Evolutionary conservation across 495 filamentous ascomycete genomes (phyloP), one percentile per base, ranked within the genome.

Genomic region (Hapsidospora chrysogenum): DNA sequence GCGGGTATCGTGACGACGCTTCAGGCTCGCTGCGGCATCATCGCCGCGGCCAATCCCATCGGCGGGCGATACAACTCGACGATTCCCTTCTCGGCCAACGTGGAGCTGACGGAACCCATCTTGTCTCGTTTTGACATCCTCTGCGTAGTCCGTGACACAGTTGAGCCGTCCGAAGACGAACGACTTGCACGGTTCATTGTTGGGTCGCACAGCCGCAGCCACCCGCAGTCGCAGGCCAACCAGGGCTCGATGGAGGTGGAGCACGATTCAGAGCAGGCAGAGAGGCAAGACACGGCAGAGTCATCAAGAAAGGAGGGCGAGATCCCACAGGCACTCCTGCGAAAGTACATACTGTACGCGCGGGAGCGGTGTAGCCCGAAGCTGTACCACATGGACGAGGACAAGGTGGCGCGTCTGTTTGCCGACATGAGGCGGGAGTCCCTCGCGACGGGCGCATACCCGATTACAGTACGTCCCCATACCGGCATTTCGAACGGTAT

Each of bases 51-150:
- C 40, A 99, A 99, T 58, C 92, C 92, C 5, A 80, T 87, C 42
- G 89, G 89, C 25, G 89, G 89, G 20, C 78, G 89, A 22, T 96
- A 99, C 66, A 99, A 99, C 58, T 83, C 80, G 41, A 92, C 85
- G 21, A 81, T 92, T 39, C 85, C 89, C 6, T 94, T 96, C 60
- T 78, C 79, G 2, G 71, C 92, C 47, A 99, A 99, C 44, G 92
- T 99, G 31, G 84, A 96, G 47, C 68, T 99, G 28, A 99, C 89
- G 0, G 89, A 99, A 50, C 89, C 92, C 36, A 96, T 99, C 49
- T 56, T 99, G 42, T 95, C 87, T 9, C 92, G 92, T 70, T 99
- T 99, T 58, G 92, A 99, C 47, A 92, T 99, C 44, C 76, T 99
- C 32, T 92, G 84, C 50, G 92, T 99, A 17, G 85, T 99, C 19